phyloP scores from a whole-genome alignment of 805 yeast genomes.

The Wickerhamiella nectarea region DNA sequence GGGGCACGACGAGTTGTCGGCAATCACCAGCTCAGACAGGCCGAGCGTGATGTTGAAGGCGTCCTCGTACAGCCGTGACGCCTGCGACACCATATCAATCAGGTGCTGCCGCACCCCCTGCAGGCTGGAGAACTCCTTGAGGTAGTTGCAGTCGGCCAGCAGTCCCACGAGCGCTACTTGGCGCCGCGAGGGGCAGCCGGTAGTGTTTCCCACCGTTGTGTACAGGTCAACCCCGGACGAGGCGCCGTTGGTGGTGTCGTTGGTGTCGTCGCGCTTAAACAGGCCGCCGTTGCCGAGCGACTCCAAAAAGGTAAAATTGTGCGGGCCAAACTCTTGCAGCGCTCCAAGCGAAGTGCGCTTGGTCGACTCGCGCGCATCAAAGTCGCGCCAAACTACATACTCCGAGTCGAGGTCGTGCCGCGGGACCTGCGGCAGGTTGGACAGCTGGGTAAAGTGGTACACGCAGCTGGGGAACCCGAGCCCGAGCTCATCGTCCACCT shows the following conservation, averaged over 20 bases:
- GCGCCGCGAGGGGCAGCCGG: constrained; percentile 25
- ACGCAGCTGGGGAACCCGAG: constrained; percentile 22
- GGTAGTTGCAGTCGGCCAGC: constrained; percentile 28
- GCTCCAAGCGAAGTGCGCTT: not conserved
- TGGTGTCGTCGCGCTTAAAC: constrained; percentile 12
- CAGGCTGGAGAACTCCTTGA: constrained; percentile 20
- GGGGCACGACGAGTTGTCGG: constrained; percentile 22
- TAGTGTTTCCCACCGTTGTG: constrained; percentile 21
- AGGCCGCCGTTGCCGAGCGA: constrained; percentile 1
- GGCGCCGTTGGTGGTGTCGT: constrained; percentile 19
- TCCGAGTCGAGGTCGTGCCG: constrained; percentile 7
- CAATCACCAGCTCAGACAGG: constrained; percentile 20
- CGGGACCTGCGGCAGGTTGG: not conserved
- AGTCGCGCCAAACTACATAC: constrained; percentile 22
- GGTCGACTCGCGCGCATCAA: constrained; percentile 15
- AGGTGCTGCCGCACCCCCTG: constrained; percentile 22
- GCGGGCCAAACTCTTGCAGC: constrained; percentile 2
- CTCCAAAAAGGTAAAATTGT: constrained; percentile 8
- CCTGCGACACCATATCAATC: constrained; percentile 24
- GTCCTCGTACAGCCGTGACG: constrained; percentile 25
- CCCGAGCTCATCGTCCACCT: constrained; percentile 23
- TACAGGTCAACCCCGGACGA: constrained; percentile 19
- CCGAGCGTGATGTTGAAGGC: constrained; percentile 29
- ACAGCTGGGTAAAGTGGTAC: constrained; percentile 17
- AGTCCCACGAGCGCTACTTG: constrained; percentile 27